Base-by-base conservation (phyloP, 2,329 filamentous ascomycete species). In the Trichocomaceae sp. region DNA sequence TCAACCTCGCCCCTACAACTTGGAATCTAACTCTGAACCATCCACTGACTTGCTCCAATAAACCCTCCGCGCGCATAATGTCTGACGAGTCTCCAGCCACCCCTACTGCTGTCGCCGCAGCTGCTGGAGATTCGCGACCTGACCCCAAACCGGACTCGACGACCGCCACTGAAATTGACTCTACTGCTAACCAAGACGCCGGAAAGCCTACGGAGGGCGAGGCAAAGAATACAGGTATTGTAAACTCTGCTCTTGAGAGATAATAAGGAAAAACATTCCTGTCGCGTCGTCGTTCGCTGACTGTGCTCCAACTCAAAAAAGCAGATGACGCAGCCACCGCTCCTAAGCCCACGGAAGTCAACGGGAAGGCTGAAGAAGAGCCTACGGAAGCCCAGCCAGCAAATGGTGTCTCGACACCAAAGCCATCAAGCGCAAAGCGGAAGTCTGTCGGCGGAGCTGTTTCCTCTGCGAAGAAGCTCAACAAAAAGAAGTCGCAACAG, bases 401-500 rank as follows among this genome's bases (percentile, higher is more conserved):
- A 33, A 73, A 81, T 63, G 79, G 77, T 60, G 78, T 74, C 47
- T 73, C 79, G 55, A 71, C 74, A 35, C 72, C 71, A 29, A 82
- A 83, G 64, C n/a, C 35, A 17, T 69, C 76, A 58, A 65, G 64
- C 50, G 64, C 69, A 37, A 80, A 76, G 69, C 87, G 89, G 75
- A 93, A 93, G 79, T 95, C 89, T 22, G 78, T 78, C 42, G 79
- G 79, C 54, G 81, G 80, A 44, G 79, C 31, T 35, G 12, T 78
- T 17, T 75, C 86, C 9, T 83, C 86, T 61, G 77, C 73, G 63
- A 91, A 90, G 78, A 91, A 91, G 71, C 78, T 90, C 59, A 93
- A 84, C 77, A 89, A 86, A 77, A 96, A 93, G 79, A 87, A 84
- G 68, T 91, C 88, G 47, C 85, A 85, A 74, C 79, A 81, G 59